Evolutionary conservation across 2,329 filamentous ascomycete species (phyloP).

Genomic region (Penicillium sp.): DNA sequence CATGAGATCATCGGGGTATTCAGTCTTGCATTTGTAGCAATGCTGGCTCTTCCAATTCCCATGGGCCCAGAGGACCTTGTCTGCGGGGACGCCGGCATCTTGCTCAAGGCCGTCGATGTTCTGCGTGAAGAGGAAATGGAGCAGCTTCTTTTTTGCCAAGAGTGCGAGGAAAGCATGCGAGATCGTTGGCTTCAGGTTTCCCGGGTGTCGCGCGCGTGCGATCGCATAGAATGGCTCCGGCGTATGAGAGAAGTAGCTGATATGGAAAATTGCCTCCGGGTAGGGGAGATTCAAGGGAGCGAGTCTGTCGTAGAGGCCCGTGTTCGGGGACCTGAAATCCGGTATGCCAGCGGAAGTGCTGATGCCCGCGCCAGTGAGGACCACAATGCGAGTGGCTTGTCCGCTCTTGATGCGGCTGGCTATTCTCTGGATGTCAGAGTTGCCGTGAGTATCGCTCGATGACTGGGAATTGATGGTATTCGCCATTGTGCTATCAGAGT

Average conservation of each 20-base stretch:
- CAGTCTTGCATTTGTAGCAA: slow-evolving; percentile 72
- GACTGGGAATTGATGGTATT: no score
- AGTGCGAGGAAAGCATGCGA: slow-evolving; percentile 79
- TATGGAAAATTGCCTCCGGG: slow-evolving; percentile 83
- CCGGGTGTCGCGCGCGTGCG: slow-evolving; percentile 79
- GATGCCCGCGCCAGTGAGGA: slow-evolving; percentile 69
- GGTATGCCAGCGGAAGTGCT: slow-evolving; percentile 60
- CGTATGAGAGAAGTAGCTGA: slow-evolving; percentile 72
- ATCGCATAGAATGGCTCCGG: slow-evolving; percentile 82
- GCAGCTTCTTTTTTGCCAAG: slow-evolving; percentile 66
- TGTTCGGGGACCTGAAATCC: slow-evolving; percentile 82
- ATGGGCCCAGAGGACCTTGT: slow-evolving; percentile 78
- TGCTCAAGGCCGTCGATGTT: slow-evolving; percentile 89
- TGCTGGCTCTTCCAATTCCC: slow-evolving; percentile 81
- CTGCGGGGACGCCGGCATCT: slow-evolving; percentile 69
- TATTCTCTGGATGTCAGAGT: slow-evolving; percentile 13
- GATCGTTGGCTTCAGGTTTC: slow-evolving; percentile 76
- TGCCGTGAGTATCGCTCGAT: no score
- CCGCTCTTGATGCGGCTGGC: slow-evolving; percentile 16
- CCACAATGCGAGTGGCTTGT: slow-evolving; percentile 19
- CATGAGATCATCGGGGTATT: slow-evolving; percentile 69
- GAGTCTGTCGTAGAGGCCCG: slow-evolving; percentile 82
- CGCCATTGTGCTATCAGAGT: no score
- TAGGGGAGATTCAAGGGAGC: slow-evolving; percentile 74
- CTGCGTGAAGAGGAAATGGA: slow-evolving; percentile 84